These are phyloP conservation scores for Medicago arabica DNA, from an alignment of 306 rosid species.

Conservation along the genomic window DNA sequence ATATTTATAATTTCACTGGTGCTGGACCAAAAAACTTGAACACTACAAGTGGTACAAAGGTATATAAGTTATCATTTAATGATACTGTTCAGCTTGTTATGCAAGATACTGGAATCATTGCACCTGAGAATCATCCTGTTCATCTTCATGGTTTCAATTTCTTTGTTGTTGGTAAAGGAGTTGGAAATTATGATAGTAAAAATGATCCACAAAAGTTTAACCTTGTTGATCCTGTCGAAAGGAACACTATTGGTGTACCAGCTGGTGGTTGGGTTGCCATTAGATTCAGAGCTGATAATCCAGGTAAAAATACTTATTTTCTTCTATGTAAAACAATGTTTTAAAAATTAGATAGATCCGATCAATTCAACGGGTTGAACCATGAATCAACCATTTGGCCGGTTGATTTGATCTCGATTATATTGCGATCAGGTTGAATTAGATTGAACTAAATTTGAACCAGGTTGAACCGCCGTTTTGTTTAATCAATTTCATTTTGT, in stretches of 20 bases:
- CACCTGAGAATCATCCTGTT: constrained; percentile 81
- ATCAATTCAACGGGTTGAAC: no score
- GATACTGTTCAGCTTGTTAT: constrained; percentile 73
- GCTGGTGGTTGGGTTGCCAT: constrained; percentile 93
- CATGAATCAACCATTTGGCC: no score
- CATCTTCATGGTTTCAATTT: constrained; percentile 93
- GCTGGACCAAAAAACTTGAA: constrained; percentile 55
- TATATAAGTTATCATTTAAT: constrained; percentile 65
- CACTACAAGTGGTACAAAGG: constrained; percentile 65
- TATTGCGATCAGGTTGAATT: no score
- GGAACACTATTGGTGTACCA: constrained; percentile 84
- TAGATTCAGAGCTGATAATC: constrained; percentile 90
- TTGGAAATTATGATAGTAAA: constrained; percentile 67
- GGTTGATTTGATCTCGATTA: no score
- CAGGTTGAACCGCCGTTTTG: no score
- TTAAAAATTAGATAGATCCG: no score
- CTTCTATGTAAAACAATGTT: no score
- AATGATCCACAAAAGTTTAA: constrained; percentile 65
- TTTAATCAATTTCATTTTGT: no score
- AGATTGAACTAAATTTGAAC: no score
- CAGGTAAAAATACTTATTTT: constrained; percentile 55
- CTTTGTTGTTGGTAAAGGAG: constrained; percentile 73
- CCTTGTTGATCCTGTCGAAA: constrained; percentile 82
- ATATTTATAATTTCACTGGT: constrained; percentile 64
- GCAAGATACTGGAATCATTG: constrained; percentile 77